Evolutionary conservation across 805 yeast species (phyloP).

Genomic region (Tetrapisispora iriomotensis): DNA sequence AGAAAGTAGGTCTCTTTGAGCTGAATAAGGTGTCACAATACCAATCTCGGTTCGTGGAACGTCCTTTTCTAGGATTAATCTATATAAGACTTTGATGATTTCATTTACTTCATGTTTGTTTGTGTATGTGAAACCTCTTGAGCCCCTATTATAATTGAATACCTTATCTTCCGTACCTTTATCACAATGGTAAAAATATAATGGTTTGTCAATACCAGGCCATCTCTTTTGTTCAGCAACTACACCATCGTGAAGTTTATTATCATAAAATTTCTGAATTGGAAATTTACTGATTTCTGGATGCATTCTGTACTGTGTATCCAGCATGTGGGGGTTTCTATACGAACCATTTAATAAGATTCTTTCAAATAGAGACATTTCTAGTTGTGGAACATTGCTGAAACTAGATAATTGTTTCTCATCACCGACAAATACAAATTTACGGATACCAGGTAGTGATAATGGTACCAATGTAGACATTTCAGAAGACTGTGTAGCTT

Average conservation of each 20-base stretch:
- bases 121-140: conserved; percentile 49
- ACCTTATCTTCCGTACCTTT: conserved; percentile 39
- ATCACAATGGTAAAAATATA: conserved; percentile 54
- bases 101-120: conserved; percentile 45
- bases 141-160: conserved; percentile 32
- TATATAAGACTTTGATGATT: conserved; percentile 39
- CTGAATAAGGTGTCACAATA: conserved; percentile 66
- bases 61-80: conserved; percentile 44
- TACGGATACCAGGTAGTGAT: conserved; percentile 56
- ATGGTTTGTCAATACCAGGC: conserved; percentile 43
- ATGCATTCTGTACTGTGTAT: conserved; percentile 62
- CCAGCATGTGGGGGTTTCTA: conserved; percentile 53
- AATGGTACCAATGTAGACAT: conserved; percentile 63
- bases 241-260: conserved; percentile 52
- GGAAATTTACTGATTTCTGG: conserved; percentile 84
- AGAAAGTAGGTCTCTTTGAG: conserved; percentile 58
- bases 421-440: conserved; percentile 66
- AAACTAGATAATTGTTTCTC: conserved; percentile 67
- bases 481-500: conserved; percentile 68
- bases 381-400: conserved; percentile 56
- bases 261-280: conserved; percentile 67
- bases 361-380: conserved; percentile 61
- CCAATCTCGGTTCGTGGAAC: conserved; percentile 46
- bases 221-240: conserved; percentile 39
- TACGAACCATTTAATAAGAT: conserved; percentile 53